Evolutionary conservation across 306 rosid species (phyloP).

Genomic region (Malus orientalis): DNA sequence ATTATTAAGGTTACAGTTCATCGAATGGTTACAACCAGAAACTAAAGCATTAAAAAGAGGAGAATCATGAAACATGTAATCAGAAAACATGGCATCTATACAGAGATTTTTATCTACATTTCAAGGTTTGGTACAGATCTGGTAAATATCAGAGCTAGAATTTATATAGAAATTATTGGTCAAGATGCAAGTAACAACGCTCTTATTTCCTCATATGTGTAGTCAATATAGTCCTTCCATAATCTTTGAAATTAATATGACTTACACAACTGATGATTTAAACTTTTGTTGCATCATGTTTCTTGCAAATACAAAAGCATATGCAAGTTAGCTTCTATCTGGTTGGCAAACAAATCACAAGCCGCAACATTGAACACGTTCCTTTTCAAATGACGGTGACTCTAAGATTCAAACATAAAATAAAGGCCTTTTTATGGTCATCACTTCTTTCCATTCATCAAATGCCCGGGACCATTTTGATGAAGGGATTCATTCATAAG

Average conservation of each 20-base stretch:
- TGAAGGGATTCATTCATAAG: background rate
- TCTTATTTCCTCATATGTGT: background rate
- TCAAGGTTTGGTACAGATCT: background rate
- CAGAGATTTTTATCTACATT: background rate
- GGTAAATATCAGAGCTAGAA: background rate
- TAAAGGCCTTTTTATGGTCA: background rate
- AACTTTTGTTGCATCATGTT: background rate
- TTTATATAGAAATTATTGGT: background rate
- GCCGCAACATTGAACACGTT: background rate
- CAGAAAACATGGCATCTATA: background rate
- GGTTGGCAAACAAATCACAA: background rate
- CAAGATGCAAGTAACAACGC: background rate
- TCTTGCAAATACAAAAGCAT: background rate
- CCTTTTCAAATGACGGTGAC: background rate
- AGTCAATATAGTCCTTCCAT: background rate
- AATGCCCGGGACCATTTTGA: background rate
- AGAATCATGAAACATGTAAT: background rate
- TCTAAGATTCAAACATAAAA: background rate
- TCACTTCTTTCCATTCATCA: background rate
- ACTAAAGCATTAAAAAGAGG: background rate
- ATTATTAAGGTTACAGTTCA: background rate
- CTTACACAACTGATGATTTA: background rate
- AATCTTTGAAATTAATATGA: background rate
- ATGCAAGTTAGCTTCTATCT: background rate
- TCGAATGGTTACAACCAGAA: background rate